These are phyloP conservation scores for Fusarium mexicanum DNA, from an alignment of 2,329 filamentous ascomycete genomes.

Conservation along the genomic window DNA sequence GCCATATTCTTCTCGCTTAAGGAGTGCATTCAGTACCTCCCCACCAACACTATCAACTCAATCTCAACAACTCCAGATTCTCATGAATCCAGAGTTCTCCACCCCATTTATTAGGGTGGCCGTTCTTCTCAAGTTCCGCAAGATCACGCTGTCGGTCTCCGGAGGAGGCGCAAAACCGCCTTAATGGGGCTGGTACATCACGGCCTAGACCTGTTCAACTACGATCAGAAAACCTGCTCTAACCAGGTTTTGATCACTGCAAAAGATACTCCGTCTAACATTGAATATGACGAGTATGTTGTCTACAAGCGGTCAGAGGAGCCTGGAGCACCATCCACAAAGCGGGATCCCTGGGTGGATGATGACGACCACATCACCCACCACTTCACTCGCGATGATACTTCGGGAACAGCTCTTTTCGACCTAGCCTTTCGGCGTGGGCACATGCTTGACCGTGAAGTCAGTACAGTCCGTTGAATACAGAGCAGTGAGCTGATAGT, in stretches of 20 bases:
- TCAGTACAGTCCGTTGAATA: constrained; percentile 5
- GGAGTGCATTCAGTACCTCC: neutral
- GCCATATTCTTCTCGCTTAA: constrained; percentile 4
- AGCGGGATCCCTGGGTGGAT: constrained; percentile 5
- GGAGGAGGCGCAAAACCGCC: constrained; percentile 39
- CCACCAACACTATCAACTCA: neutral
- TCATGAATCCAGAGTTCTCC: constrained; percentile 39
- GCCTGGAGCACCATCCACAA: constrained; percentile 1
- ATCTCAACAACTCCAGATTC: constrained; percentile 4
- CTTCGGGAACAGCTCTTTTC: constrained; percentile 46
- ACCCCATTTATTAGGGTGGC: constrained; percentile 39
- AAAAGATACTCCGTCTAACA: constrained; percentile 43
- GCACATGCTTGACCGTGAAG: constrained; percentile 44
- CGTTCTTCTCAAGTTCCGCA: constrained; percentile 36
- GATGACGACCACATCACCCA: constrained; percentile 46
- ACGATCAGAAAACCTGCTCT: constrained; percentile 48
- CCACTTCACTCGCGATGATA: constrained; percentile 47
- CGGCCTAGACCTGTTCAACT: constrained; percentile 51
- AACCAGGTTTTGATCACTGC: constrained; percentile 48
- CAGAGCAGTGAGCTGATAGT: neutral
- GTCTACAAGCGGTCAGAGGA: constrained; percentile 45
- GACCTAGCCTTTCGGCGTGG: constrained; percentile 48
- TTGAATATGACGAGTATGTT: constrained; percentile 53
- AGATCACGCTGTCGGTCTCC: constrained; percentile 37
- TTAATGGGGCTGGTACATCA: constrained; percentile 42